Percentiles rank a stretch among this genome's conserved stretches.
These are phyloP conservation scores for Penicillium flavigenum DNA, from an alignment of 495 filamentous ascomycete species.

Conservation along the genomic window DNA sequence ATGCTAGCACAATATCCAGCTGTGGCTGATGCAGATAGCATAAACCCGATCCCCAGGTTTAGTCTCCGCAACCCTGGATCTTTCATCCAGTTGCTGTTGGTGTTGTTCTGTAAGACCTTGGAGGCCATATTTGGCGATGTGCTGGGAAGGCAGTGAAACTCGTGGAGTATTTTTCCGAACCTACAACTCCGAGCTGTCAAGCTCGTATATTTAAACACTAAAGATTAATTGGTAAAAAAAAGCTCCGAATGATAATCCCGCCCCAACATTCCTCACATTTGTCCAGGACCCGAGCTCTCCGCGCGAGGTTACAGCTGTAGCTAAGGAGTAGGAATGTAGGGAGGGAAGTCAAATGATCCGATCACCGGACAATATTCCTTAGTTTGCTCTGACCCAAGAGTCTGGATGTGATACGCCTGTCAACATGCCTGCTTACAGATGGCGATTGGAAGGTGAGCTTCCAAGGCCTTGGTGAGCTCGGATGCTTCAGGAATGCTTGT, in stretches of 20 bases:
- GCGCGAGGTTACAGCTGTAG: constrained; percentile 16
- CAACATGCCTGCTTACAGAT: constrained; percentile 10
- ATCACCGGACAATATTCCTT: constrained; percentile 16
- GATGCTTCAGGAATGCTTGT: constrained; percentile 7
- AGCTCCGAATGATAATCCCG: constrained; percentile 19
- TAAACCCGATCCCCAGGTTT: constrained; percentile 30
- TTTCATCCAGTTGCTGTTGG: constrained; percentile 13
- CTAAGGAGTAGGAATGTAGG: constrained; percentile 23
- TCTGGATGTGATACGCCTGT: constrained; percentile 1
- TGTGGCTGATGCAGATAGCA: constrained; percentile 30
- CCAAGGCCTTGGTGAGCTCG: constrained; percentile 4
- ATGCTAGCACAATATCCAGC: constrained; percentile 32
- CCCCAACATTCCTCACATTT: constrained; percentile 19
- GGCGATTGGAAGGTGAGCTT: constrained; percentile 9
- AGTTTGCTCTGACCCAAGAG: not conserved
- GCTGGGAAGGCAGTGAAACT: not conserved
- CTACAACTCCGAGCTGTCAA: constrained; percentile 6
- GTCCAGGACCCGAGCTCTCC: constrained; percentile 16
- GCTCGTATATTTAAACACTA: constrained; percentile 13
- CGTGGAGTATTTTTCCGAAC: constrained; percentile 7
- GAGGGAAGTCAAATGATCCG: constrained; percentile 14
- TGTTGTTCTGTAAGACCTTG: constrained; percentile 18
- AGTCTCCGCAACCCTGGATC: constrained; percentile 25
- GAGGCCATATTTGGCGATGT: constrained; percentile 7
- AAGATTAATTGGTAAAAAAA: constrained; percentile 7